phyloP scores from a whole-genome alignment of 1,284 basidiomycete species.

The Golubevia sp. region DNA sequence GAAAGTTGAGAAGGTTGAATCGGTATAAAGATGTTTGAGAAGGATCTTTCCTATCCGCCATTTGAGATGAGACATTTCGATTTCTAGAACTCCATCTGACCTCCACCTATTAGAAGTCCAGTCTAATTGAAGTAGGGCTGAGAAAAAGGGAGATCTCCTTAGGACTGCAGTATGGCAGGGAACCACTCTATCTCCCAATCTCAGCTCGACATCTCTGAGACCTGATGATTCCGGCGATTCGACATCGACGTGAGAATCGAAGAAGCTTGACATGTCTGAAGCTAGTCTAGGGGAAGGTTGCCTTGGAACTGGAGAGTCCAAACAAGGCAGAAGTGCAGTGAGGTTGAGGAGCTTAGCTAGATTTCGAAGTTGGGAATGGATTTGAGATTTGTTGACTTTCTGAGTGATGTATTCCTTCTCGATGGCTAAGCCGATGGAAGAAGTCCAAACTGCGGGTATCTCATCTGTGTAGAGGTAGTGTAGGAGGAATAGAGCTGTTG shows the following conservation, averaged over 20 bases:
- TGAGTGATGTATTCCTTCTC: slow-evolving; percentile 24
- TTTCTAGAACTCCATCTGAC: slow-evolving; percentile 19
- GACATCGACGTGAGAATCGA: slow-evolving; percentile 16
- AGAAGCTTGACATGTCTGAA: slow-evolving; percentile 25
- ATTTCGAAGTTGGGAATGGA: slow-evolving; percentile 28
- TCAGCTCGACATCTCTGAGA: slow-evolving; percentile 44
- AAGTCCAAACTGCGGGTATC: slow-evolving; percentile 49
- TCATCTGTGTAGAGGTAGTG: slow-evolving; percentile 56
- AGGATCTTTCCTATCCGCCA: slow-evolving; percentile 48
- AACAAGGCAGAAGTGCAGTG: slow-evolving; percentile 18
- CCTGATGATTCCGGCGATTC: slow-evolving; percentile 12
- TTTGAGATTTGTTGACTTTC: slow-evolving; percentile 21
- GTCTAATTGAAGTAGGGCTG: slow-evolving; percentile 46
- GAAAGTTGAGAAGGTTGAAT: slow-evolving; percentile 9
- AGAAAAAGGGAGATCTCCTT: slow-evolving; percentile 51
- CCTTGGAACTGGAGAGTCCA: slow-evolving; percentile 31
- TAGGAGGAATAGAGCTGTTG: slow-evolving; percentile 45
- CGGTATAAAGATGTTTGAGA: slow-evolving; percentile 48
- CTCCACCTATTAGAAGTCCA: slow-evolving; percentile 36
- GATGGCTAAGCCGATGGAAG: slow-evolving; percentile 33
- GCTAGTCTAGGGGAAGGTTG: slow-evolving; percentile 35
- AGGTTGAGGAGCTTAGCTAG: slow-evolving; percentile 29
- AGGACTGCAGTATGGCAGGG: slow-evolving; percentile 47
- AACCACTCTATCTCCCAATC: slow-evolving; percentile 37
- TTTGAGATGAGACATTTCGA: slow-evolving; percentile 43